phyloP scores from a whole-genome alignment of 305 asterid species.

The Ilex paraguariensis region DNA sequence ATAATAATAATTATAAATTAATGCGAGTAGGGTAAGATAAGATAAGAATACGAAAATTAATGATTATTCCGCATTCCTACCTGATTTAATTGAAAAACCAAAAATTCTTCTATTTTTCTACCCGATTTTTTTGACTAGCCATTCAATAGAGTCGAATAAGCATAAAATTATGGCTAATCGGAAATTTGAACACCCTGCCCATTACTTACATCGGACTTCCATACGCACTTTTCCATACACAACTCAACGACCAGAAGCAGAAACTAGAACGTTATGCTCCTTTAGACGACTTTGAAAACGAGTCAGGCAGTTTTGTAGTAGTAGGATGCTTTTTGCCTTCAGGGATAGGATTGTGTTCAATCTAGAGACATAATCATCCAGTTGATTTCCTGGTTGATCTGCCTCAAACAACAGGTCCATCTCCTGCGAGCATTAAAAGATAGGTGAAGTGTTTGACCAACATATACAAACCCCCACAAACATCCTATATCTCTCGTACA shows the following conservation, averaged over 20 bases:
- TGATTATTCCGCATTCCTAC: too few species aligned
- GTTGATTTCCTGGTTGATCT: conserved; percentile 91
- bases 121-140: too few species aligned
- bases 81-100: too few species aligned
- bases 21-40: too few species aligned
- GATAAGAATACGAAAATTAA: too few species aligned
- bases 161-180: too few species aligned
- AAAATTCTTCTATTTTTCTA: too few species aligned
- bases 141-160: too few species aligned
- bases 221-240: background rate
- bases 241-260: conserved; percentile 71
- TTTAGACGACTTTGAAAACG: conserved; percentile 72
- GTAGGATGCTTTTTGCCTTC: conserved; percentile 80
- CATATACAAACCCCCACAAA: background rate
- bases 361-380: conserved; percentile 69
- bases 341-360: conserved; percentile 82
- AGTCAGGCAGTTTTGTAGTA: conserved; percentile 80
- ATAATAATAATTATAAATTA: too few species aligned
- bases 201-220: background rate
- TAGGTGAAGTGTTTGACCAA: background rate
- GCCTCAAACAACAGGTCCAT: conserved; percentile 95
- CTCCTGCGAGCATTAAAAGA: conserved; percentile 46
- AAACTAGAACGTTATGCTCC: conserved; percentile 85
- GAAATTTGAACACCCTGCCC: too few species aligned
- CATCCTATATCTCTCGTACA: background rate